Percentiles rank a stretch among this genome's conserved stretches.
Conservation (phyloP, 371 early-diverging fungal species). For the Lichtheimia ramosa region DNA sequence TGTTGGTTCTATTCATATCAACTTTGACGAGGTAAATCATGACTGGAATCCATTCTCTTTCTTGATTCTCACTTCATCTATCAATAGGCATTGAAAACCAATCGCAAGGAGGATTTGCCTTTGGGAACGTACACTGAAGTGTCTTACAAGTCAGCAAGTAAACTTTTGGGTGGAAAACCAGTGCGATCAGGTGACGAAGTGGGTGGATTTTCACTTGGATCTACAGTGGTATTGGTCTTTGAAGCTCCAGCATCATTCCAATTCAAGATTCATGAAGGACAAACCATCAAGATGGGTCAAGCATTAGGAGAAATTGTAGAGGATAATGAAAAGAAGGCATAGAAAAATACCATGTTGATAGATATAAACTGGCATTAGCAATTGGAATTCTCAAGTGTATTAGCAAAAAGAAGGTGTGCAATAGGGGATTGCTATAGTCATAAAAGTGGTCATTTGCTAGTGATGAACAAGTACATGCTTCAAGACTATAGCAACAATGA, state of each 20-base stretch:
- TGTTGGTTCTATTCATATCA: constrained; percentile 92
- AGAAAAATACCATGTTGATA: too few species aligned
- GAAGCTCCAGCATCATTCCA: constrained; percentile 86
- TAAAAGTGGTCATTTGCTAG: too few species aligned
- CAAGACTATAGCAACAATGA: too few species aligned
- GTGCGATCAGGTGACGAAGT: constrained; percentile 83
- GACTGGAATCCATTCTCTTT: too few species aligned
- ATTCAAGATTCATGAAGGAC: constrained; percentile 73
- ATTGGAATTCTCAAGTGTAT: too few species aligned
- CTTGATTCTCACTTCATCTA: neutral
- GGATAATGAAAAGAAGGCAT: too few species aligned
- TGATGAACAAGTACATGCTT: too few species aligned
- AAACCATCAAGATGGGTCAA: constrained; percentile 84
- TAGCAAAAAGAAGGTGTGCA: too few species aligned
- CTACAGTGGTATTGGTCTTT: constrained; percentile 96
- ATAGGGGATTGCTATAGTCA: too few species aligned
- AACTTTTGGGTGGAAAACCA: constrained; percentile 65
- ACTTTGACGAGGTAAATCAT: constrained; percentile 76
- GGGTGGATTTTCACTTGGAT: constrained; percentile 94
- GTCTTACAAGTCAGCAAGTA: constrained; percentile 66
- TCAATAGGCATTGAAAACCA: constrained; percentile 75
- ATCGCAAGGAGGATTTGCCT: constrained; percentile 58
- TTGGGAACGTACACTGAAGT: constrained; percentile 79
- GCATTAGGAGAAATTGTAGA: constrained; percentile 60
- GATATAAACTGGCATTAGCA: too few species aligned